Percentiles rank a stretch among this genome's conserved stretches.
phyloP scores from a whole-genome alignment of 441 rosid genomes.

The Adansonia madagascariensis region DNA sequence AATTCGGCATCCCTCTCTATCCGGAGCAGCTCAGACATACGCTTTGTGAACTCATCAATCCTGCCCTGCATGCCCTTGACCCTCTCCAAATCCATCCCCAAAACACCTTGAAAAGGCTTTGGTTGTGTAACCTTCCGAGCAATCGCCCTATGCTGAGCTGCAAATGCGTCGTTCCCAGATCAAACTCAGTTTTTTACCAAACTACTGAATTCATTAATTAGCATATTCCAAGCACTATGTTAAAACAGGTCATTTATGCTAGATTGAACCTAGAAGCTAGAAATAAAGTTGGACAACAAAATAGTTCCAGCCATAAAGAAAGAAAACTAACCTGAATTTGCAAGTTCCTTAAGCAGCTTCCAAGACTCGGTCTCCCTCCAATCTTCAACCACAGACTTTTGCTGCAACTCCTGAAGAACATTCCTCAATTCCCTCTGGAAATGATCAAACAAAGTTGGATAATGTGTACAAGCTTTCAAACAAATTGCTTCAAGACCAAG shows the following conservation, averaged over 20 bases:
- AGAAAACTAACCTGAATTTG: slow-evolving; percentile 65
- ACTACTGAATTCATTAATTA: slow-evolving; percentile 5
- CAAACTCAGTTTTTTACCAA: slow-evolving; percentile 30
- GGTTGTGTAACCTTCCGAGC: slow-evolving; percentile 71
- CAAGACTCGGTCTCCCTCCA: slow-evolving; percentile 82
- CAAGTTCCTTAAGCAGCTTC: slow-evolving; percentile 90
- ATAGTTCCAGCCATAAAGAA: slow-evolving; percentile 6
- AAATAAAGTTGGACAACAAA: background rate
- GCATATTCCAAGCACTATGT: slow-evolving; percentile 13
- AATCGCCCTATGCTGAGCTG: slow-evolving; percentile 87
- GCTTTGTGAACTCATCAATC: slow-evolving; percentile 67
- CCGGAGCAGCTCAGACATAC: slow-evolving; percentile 83
- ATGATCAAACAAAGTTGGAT: slow-evolving; percentile 87
- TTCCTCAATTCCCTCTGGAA: slow-evolving; percentile 90
- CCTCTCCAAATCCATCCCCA: slow-evolving; percentile 80
- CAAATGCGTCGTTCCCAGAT: slow-evolving; percentile 41
- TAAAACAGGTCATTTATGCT: slow-evolving; percentile 1
- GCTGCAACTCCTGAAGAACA: slow-evolving; percentile 70
- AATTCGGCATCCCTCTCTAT: slow-evolving; percentile 94
- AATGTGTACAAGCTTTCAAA: slow-evolving; percentile 85
- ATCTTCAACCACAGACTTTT: slow-evolving; percentile 48
- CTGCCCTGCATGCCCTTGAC: slow-evolving; percentile 70
- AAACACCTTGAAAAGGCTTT: slow-evolving; percentile 73
- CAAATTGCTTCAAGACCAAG: slow-evolving; percentile 77
- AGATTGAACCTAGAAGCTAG: background rate